Evolutionary conservation across 2,329 filamentous ascomycete species (phyloP).

Genomic region (Albifimbria verrucaria): DNA sequence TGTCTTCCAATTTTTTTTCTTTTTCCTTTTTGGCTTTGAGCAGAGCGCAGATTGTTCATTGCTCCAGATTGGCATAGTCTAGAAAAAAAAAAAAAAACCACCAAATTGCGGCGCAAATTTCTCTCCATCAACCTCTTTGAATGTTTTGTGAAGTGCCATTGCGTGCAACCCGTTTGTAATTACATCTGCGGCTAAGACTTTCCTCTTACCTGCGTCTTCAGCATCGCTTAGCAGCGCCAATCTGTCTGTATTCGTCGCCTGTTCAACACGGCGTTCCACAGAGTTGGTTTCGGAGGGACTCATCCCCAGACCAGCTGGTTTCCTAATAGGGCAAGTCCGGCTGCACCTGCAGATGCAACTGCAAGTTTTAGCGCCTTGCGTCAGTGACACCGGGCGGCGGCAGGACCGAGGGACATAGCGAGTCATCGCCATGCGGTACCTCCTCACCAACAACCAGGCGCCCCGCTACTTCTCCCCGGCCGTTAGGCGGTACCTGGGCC

Average conservation of each 20-base stretch:
- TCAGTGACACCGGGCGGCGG: slow-evolving; percentile 7
- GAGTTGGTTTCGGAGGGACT: too few species aligned
- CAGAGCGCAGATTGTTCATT: slow-evolving; percentile 14
- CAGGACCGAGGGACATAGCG: too few species aligned
- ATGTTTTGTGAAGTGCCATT: too few species aligned
- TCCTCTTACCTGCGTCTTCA: too few species aligned
- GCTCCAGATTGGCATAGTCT: slow-evolving; percentile 13
- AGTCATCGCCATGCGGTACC: too few species aligned
- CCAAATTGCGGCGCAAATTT: neutral
- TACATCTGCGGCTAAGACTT: too few species aligned
- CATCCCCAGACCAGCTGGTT: neutral
- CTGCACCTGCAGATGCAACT: slow-evolving; percentile 10
- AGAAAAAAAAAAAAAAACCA: slow-evolving; percentile 11
- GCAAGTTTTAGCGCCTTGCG: slow-evolving; percentile 9
- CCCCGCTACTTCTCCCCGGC: neutral
- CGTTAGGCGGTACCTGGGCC: neutral
- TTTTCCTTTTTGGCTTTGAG: slow-evolving; percentile 18
- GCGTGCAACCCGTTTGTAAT: too few species aligned
- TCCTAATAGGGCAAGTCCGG: slow-evolving; percentile 16
- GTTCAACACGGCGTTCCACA: too few species aligned
- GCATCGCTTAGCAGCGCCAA: too few species aligned
- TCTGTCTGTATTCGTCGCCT: too few species aligned
- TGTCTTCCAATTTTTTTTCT: too few species aligned
- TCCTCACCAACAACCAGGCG: neutral
- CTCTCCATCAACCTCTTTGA: too few species aligned